A percentile compares a stretch with the other conserved stretches of the same genome.
These are phyloP conservation scores for Colletotrichum nymphaeae DNA, from an alignment of 2,329 filamentous ascomycete genomes.

Conservation along the genomic window DNA sequence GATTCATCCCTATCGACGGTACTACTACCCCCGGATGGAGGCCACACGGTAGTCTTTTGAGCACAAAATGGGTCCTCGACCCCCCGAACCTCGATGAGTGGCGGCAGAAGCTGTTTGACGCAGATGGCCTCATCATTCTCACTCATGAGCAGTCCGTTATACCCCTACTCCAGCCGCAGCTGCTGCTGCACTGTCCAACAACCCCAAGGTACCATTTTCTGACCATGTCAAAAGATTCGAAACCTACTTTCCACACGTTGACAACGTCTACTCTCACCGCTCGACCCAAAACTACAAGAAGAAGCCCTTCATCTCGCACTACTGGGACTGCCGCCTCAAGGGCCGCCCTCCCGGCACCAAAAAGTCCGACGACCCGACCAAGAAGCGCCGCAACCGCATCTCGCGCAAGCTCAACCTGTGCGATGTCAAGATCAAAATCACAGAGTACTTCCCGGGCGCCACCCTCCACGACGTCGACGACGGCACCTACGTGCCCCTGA, in stretches of 20 bases:
- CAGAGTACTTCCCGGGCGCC: conserved; percentile 76
- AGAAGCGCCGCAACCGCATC: conserved; percentile 83
- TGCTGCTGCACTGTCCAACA: too few species aligned
- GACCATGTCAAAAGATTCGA: conserved; percentile 71
- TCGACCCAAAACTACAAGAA: conserved; percentile 85
- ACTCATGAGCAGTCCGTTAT: conserved; percentile 76
- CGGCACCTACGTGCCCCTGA: conserved; percentile 27
- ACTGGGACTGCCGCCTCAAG: conserved; percentile 87
- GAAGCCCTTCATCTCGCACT: conserved; percentile 85
- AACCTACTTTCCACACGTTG: conserved; percentile 85
- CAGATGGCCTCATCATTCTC: conserved; percentile 78
- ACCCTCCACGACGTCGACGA: conserved; percentile 44
- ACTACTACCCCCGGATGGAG: conserved; percentile 37
- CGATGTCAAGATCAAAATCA: conserved; percentile 89
- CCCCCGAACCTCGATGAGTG: conserved; percentile 77
- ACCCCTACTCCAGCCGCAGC: background rate
- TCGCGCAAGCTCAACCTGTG: conserved; percentile 83
- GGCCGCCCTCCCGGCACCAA: conserved; percentile 82
- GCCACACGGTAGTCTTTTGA: conserved; percentile 62
- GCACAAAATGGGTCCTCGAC: conserved; percentile 68
- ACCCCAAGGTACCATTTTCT: conserved; percentile 1
- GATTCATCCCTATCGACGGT: conserved; percentile 28
- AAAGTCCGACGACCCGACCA: conserved; percentile 82
- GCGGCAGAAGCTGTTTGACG: conserved; percentile 79
- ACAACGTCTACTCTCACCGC: conserved; percentile 87